Evolutionary conservation across 768 basidiomycete species (phyloP).

Genomic region (Tylopilus balloui): DNA sequence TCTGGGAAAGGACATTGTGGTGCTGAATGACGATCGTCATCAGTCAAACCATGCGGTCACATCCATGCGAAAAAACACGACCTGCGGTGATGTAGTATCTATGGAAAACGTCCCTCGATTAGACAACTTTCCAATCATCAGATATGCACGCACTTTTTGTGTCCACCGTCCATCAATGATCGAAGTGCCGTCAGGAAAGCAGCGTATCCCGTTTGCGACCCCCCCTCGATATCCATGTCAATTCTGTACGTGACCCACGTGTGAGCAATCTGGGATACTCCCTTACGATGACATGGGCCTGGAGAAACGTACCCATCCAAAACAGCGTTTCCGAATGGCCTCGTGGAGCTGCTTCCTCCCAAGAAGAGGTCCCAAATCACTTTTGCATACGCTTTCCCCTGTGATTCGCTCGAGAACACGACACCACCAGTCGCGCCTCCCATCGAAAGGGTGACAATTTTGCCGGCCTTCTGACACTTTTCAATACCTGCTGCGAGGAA

Average conservation of each 20-base stretch:
- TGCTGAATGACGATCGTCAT: conserved; percentile 13
- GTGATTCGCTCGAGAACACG: too few species aligned
- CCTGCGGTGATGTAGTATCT: conserved; percentile 45
- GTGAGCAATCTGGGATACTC: too few species aligned
- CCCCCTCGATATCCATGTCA: conserved; percentile 50
- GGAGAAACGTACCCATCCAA: conserved; percentile 55
- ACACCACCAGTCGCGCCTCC: conserved; percentile 64
- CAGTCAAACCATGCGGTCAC: too few species aligned
- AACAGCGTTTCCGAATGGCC: conserved; percentile 69
- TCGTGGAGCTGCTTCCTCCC: conserved; percentile 55
- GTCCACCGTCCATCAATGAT: conserved; percentile 26
- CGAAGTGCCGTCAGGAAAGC: conserved; percentile 32
- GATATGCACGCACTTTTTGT: conserved; percentile 25
- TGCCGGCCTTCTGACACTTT: conserved; percentile 61
- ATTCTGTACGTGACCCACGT: too few species aligned
- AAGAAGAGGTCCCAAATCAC: conserved; percentile 69
- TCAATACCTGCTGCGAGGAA: conserved; percentile 58
- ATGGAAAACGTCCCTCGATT: too few species aligned
- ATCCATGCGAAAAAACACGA: too few species aligned
- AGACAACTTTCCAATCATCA: too few species aligned
- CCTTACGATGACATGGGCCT: background rate
- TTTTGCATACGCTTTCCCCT: conserved; percentile 58
- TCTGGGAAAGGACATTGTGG: conserved; percentile 49
- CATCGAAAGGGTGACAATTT: conserved; percentile 56
- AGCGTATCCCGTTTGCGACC: conserved; percentile 29